Percentiles rank a stretch among this genome's conserved stretches.
These are phyloP conservation scores for Durio zibethinus DNA, from an alignment of 345 rosid species.

Conservation along the genomic window DNA sequence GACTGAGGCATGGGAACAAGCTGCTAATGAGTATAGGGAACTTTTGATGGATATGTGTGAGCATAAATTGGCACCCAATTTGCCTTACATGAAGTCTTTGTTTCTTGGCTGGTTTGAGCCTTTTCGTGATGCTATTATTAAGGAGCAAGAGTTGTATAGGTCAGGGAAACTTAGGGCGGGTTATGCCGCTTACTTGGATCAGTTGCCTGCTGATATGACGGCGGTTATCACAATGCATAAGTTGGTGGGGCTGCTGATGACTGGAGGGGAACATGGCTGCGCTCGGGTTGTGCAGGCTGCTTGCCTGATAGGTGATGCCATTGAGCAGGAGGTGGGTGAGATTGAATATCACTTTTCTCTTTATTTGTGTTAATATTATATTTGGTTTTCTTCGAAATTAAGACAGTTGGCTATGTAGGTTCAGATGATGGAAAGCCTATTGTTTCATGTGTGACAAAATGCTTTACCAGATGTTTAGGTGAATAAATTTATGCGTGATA, in stretches of 20 bases:
- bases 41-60: constrained; percentile 87
- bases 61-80: constrained; percentile 84
- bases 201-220: constrained; percentile 87
- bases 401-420: not conserved
- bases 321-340: constrained; percentile 87
- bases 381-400: constrained; percentile 2
- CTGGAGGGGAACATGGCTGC: constrained; percentile 67
- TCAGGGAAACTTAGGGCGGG: constrained; percentile 47
- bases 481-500: not conserved
- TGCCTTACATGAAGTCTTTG: constrained; percentile 86
- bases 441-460: not conserved
- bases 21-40: constrained; percentile 78
- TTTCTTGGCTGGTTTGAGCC: constrained; percentile 99
- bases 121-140: constrained; percentile 55
- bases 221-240: constrained; percentile 96
- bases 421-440: not conserved
- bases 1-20: constrained; percentile 92
- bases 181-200: constrained; percentile 55
- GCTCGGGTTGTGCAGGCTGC: constrained; percentile 78
- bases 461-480: not conserved
- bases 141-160: constrained; percentile 66
- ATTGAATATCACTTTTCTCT: constrained; percentile 11
- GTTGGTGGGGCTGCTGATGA: constrained; percentile 72
- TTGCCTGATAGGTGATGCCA: constrained; percentile 69
- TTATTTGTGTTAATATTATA: constrained; percentile 1